Evolutionary conservation across 2,329 filamentous ascomycete genomes (phyloP).

Genomic region (Diaporthe longicolla): DNA sequence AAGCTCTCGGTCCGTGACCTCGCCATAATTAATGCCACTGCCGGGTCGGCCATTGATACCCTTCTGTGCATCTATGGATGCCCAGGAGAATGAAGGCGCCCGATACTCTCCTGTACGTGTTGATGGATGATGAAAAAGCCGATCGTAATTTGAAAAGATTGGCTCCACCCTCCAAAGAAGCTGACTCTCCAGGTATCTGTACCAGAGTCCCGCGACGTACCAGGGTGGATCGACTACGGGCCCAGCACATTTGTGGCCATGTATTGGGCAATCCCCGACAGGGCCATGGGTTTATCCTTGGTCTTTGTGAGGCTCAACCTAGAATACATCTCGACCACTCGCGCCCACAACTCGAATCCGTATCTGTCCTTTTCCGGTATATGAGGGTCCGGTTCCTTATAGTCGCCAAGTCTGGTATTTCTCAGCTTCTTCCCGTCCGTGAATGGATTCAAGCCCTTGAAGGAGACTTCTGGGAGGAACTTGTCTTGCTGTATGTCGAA

Average conservation of each 20-base stretch:
- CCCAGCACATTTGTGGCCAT: conserved; percentile 18
- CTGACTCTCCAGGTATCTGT: conserved; percentile 22
- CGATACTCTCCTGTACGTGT: neutral
- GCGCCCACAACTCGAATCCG: conserved; percentile 29
- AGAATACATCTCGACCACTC: conserved; percentile 22
- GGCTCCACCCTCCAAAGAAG: conserved; percentile 30
- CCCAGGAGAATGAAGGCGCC: conserved; percentile 37
- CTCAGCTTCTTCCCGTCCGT: neutral
- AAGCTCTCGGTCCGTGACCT: conserved; percentile 15
- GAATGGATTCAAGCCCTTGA: neutral
- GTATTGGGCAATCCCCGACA: conserved; percentile 29
- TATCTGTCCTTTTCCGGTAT: neutral
- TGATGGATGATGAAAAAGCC: neutral
- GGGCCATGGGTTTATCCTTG: conserved; percentile 37
- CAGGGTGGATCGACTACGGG: neutral
- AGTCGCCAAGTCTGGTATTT: neutral
- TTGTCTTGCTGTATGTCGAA: neutral
- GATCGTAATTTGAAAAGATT: neutral
- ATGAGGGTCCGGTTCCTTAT: neutral
- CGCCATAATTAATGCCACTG: conserved; percentile 15
- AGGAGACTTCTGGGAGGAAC: neutral
- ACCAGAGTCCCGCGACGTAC: conserved; percentile 36
- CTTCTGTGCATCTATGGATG: conserved; percentile 21
- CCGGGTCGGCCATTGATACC: neutral
- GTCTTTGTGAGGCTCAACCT: neutral